phyloP scores from a whole-genome alignment of 345 rosid species.

The Brassica juncea region DNA sequence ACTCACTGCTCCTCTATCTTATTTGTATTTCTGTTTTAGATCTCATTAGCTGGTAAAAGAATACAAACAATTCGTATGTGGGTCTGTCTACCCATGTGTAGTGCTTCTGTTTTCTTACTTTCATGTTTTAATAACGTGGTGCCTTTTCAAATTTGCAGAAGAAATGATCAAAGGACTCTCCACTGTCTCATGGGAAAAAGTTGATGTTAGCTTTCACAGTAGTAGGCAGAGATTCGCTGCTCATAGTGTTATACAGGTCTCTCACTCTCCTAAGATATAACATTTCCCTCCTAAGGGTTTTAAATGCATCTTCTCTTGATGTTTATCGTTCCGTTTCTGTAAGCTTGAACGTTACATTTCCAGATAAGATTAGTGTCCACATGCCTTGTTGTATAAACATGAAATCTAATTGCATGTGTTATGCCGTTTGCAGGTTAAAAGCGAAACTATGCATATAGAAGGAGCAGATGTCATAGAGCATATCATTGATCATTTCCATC shows the following conservation, averaged over 20 bases:
- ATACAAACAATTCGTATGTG: background rate
- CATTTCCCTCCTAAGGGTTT: constrained; percentile 5
- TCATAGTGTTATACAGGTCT: constrained; percentile 95
- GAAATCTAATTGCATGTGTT: constrained; percentile 12
- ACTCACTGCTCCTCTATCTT: background rate
- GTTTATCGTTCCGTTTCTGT: background rate
- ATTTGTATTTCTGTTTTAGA: background rate
- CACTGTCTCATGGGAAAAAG: constrained; percentile 88
- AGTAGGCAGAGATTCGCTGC: constrained; percentile 86
- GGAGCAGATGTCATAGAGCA: constrained; percentile 92
- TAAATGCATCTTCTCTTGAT: constrained; percentile 7
- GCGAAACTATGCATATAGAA: constrained; percentile 65
- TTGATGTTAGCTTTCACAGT: constrained; percentile 90
- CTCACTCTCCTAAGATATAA: constrained; percentile 22
- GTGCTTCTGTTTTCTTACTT: constrained; percentile 10
- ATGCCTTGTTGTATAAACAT: constrained; percentile 5
- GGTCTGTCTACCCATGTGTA: constrained; percentile 10
- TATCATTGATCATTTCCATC: constrained; percentile 74
- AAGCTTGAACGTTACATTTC: background rate
- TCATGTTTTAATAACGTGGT: background rate
- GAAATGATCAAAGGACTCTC: constrained; percentile 79
- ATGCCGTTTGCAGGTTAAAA: constrained; percentile 65
- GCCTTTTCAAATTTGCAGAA: constrained; percentile 50
- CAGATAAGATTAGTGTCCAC: background rate
- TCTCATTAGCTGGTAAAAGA: constrained; percentile 19